Conservation (phyloP, 495 filamentous ascomycete species). For the Annulohypoxylon bovei region DNA sequence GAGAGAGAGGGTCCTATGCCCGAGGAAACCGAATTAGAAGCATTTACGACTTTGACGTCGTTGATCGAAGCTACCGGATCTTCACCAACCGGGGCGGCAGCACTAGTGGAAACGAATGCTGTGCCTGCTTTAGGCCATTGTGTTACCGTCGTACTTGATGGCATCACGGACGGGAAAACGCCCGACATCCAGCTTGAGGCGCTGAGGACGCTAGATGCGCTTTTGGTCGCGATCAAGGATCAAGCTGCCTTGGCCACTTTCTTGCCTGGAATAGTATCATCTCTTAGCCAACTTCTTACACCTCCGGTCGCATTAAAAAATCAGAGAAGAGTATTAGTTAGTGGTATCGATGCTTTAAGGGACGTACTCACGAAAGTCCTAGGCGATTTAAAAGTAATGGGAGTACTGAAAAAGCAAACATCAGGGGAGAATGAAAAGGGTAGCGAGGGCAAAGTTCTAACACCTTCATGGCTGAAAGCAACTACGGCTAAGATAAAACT, state of each 20-base stretch:
- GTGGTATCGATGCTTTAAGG: conserved; percentile 68
- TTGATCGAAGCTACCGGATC: conserved; percentile 50
- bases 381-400: conserved; percentile 66
- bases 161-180: conserved; percentile 66
- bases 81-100: conserved; percentile 48
- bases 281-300: conserved; percentile 77
- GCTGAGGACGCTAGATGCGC: conserved; percentile 67
- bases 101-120: conserved; percentile 63
- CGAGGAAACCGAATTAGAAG: conserved; percentile 73
- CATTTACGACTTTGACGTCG: conserved; percentile 54
- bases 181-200: conserved; percentile 73
- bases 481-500: conserved; percentile 86
- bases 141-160: conserved; percentile 82
- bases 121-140: conserved; percentile 87
- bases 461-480: conserved; percentile 79
- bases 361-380: conserved; percentile 71
- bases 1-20: conserved; percentile 61
- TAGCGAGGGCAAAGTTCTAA: conserved; percentile 49
- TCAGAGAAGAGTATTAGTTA: conserved; percentile 70
- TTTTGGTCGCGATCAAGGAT: conserved; percentile 72
- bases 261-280: conserved; percentile 88
- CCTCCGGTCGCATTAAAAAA: conserved; percentile 71
- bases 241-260: conserved; percentile 79
- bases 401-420: conserved; percentile 47
- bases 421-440: conserved; percentile 21